Base-by-base conservation (phyloP, 164 flowering plant species). In the Stephania yunnanensis region DNA sequence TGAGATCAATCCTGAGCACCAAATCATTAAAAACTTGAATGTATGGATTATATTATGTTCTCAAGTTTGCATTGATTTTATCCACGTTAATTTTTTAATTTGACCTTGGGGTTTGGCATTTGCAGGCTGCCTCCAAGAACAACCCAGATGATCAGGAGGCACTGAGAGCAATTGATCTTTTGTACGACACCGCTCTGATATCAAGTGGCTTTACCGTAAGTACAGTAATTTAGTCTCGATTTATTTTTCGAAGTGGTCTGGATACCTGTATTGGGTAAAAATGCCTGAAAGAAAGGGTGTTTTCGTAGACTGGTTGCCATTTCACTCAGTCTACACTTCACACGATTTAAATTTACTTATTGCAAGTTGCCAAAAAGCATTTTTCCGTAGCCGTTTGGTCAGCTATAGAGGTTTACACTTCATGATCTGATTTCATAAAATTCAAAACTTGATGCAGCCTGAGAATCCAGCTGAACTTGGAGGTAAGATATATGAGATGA, bases 401-500 rank as follows among this genome's bases (percentile, higher is more conserved):
- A 36, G 42, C 42, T 36, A 36, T 36, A 36, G 42, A 36, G 42
- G 42, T 36, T 36, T 36, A 36, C 42, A 36, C 42, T 36, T 36
- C 15, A 58, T 58, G 64, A 19, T 58, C 64, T 58, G 19, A 58
- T 12, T 58, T 2, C 64, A 6, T 19, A 15, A 58, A 58, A 50
- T 50, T 58, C 13, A 19, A 4, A 44, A 30, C 36, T 19, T 68
- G 10, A 58, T 78, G 83, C 94, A 96, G 99, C 97, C 98, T 65
- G 99, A 96, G 69, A 89, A 91, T 83, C 99, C 99, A 25, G 87
- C 98, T 0, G 85, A 96, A 75, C 93, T 96, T 48, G 95, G 98
- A 65, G 97, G 93, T n/a, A 96, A 96, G 84, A 93, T 96, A 75
- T 94, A 96, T 68, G 97, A 89, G 85, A 92, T 96, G 99, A 93